A percentile compares a stretch with the other conserved stretches of the same genome.
These are phyloP conservation scores for Corylus americana DNA, from an alignment of 306 rosid species.

Conservation along the genomic window DNA sequence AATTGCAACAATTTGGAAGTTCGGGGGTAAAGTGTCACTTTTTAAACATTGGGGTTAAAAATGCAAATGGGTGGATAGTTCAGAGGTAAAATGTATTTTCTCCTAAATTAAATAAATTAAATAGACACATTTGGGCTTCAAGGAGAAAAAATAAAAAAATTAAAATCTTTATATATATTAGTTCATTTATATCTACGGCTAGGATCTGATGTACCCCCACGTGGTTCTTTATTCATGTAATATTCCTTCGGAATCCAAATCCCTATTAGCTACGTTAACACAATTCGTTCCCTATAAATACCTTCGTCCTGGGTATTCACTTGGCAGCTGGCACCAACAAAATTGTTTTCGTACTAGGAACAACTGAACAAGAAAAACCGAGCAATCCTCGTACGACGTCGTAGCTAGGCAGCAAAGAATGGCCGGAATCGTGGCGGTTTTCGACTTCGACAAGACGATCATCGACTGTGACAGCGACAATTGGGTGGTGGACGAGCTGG, in stretches of 20 bases:
- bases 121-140: no score
- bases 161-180: no score
- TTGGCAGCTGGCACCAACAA: conserved; percentile 14
- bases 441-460: conserved; percentile 84
- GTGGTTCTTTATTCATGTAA: conserved; percentile 18
- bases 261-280: not conserved
- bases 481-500: conserved; percentile 73
- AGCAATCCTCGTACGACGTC: no score
- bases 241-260: conserved; percentile 51
- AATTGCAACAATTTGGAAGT: no score
- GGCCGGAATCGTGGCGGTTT: conserved; percentile 60
- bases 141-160: no score
- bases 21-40: no score
- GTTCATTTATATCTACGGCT: no score
- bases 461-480: conserved; percentile 78
- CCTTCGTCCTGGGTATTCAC: not conserved
- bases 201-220: no score
- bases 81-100: no score
- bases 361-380: not conserved
- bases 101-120: no score
- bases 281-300: conserved; percentile 42
- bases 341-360: not conserved
- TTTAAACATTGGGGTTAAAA: no score
- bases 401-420: conserved; percentile 8
- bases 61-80: no score